A percentile compares a stretch with the other conserved stretches of the same genome.
Conservation (phyloP, 2,329 filamentous ascomycete genomes). For the Apiospora aurea region DNA sequence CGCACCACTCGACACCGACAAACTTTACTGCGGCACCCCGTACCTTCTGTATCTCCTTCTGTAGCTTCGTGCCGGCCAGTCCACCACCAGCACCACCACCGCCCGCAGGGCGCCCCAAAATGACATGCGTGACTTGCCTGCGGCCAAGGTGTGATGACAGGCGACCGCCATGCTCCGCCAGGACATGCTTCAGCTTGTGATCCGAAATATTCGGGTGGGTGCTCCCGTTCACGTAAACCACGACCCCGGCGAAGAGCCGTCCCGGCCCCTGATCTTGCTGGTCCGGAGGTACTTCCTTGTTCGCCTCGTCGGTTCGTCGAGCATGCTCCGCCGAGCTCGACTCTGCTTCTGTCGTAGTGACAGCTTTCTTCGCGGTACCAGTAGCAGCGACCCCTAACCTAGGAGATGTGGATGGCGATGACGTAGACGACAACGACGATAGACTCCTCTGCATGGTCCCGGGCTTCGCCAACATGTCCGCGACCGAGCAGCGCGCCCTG, state of each 20-base stretch:
- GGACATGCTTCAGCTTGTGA: constrained; percentile 81
- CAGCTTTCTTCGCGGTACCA: neutral
- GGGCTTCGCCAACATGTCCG: constrained; percentile 60
- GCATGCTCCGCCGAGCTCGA: constrained; percentile 36
- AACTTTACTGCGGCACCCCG: constrained; percentile 78
- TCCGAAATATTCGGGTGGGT: constrained; percentile 84
- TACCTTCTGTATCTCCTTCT: constrained; percentile 76
- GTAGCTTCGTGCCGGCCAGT: constrained; percentile 78
- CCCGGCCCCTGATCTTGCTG: constrained; percentile 40
- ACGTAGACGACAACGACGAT: constrained; percentile 29
- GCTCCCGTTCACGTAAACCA: constrained; percentile 87
- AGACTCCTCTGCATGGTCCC: constrained; percentile 48
- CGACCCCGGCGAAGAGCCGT: constrained; percentile 73
- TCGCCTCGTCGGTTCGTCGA: constrained; percentile 26
- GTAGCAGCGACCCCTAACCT: neutral
- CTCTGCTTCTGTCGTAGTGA: constrained; percentile 24
- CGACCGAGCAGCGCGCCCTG: constrained; percentile 53
- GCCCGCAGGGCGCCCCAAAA: constrained; percentile 69
- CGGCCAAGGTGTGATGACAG: constrained; percentile 76
- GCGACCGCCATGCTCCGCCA: constrained; percentile 76
- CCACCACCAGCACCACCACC: constrained; percentile 72
- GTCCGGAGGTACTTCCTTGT: constrained; percentile 44
- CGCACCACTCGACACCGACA: constrained; percentile 81
- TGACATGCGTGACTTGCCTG: constrained; percentile 82
- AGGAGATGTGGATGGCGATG: neutral